Evolutionary conservation across 73 alveolate genomes (phyloP).

Genomic region (Blepharisma stoltei): DNA sequence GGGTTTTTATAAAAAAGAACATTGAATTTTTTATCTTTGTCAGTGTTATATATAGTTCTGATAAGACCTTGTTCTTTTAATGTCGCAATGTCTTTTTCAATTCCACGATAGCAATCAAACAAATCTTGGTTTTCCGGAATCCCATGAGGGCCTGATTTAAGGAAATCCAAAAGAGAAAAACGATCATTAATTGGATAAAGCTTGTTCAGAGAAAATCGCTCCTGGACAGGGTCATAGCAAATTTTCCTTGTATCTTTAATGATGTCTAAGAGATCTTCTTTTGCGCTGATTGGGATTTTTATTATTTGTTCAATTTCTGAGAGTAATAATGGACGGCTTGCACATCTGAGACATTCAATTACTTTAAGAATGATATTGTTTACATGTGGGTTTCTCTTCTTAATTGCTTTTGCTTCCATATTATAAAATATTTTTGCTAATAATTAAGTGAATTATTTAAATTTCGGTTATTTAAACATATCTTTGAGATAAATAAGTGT

Average conservation of each 20-base stretch:
- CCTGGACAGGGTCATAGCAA: background rate
- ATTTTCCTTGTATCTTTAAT: slow-evolving; percentile 2
- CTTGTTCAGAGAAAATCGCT: background rate
- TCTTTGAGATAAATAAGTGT: too few species aligned
- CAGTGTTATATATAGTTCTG: background rate
- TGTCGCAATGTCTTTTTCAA: background rate
- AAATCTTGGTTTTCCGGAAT: slow-evolving; percentile 23
- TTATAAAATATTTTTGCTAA: too few species aligned
- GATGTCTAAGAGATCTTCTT: slow-evolving; percentile 10
- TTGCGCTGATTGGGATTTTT: background rate
- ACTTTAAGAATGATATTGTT: slow-evolving; percentile 17
- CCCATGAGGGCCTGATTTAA: background rate
- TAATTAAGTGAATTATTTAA: too few species aligned
- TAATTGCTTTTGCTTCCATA: background rate
- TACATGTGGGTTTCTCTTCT: slow-evolving; percentile 21
- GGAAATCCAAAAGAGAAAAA: background rate
- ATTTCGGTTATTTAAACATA: too few species aligned
- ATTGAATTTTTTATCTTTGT: slow-evolving; percentile 18
- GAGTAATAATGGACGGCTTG: background rate
- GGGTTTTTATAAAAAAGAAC: slow-evolving; percentile 17
- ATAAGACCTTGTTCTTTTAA: background rate
- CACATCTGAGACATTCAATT: slow-evolving; percentile 6
- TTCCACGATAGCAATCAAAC: background rate
- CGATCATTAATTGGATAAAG: background rate
- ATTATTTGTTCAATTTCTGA: background rate